Conservation (phyloP, 2,329 filamentous ascomycete species). For the Dactylellina cionopaga region DNA sequence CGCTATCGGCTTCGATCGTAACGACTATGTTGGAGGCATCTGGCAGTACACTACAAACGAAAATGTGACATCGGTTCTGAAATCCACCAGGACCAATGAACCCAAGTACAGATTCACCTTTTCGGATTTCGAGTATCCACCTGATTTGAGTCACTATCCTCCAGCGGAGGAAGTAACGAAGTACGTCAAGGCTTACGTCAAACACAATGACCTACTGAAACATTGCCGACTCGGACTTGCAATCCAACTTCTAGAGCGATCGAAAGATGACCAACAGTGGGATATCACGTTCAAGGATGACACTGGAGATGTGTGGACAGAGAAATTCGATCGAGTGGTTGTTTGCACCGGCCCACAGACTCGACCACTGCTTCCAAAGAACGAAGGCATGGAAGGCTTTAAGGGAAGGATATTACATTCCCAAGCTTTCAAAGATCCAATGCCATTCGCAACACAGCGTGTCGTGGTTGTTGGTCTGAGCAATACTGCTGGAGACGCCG, state of each 20-base stretch:
- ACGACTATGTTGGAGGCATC: slow-evolving; percentile 62
- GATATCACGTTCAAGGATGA: slow-evolving; percentile 17
- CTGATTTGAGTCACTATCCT: neutral
- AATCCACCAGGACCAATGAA: slow-evolving; percentile 11
- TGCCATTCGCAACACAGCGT: neutral
- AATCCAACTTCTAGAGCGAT: neutral
- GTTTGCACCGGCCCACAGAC: slow-evolving; percentile 17
- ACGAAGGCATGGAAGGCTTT: slow-evolving; percentile 49
- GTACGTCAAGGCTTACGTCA: slow-evolving; percentile 1
- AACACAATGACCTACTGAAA: neutral
- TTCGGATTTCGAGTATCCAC: slow-evolving; percentile 12
- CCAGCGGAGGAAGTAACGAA: neutral
- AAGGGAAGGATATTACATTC: slow-evolving; percentile 55
- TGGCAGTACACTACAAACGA: slow-evolving; percentile 63
- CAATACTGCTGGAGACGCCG: slow-evolving; percentile 57
- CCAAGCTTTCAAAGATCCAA: slow-evolving; percentile 53
- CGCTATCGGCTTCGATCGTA: slow-evolving; percentile 63
- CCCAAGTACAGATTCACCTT: slow-evolving; percentile 22
- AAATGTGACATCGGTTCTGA: slow-evolving; percentile 60
- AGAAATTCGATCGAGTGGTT: neutral
- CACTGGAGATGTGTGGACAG: neutral
- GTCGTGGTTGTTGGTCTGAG: slow-evolving; percentile 55
- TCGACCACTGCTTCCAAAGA: neutral
- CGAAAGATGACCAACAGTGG: neutral
- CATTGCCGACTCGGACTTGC: slow-evolving; percentile 1